Conservation (phyloP, 768 basidiomycete genomes). For the Clitopilus passeckerianus region DNA sequence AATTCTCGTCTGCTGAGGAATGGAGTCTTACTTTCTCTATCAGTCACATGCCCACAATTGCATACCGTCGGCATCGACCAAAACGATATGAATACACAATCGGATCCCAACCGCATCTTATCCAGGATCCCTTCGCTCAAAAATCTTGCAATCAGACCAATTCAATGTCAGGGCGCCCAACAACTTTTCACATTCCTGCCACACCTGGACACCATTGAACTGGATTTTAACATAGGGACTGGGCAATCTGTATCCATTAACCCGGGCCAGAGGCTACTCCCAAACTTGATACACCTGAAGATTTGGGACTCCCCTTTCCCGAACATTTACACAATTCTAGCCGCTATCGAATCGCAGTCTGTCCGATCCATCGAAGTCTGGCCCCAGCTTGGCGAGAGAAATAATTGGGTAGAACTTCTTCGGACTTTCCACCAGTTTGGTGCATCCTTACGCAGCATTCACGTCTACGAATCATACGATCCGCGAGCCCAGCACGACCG, state of each 20-base stretch:
- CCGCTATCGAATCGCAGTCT: background rate
- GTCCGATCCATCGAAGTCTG: background rate
- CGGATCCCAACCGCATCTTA: background rate
- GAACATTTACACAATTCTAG: background rate
- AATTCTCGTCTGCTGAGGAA: background rate
- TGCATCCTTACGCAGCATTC: background rate
- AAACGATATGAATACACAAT: background rate
- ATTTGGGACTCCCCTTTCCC: background rate
- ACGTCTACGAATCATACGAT: background rate
- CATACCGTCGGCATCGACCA: background rate
- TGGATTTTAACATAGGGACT: background rate
- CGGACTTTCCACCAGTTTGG: background rate
- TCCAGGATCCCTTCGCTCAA: background rate
- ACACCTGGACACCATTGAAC: background rate
- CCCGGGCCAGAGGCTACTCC: background rate
- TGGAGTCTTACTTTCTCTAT: background rate
- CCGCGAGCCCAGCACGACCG: background rate
- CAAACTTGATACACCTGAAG: background rate
- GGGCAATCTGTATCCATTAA: background rate
- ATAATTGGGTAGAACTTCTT: background rate
- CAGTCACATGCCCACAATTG: background rate
- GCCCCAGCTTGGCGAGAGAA: background rate
- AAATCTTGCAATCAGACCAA: background rate
- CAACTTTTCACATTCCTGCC: background rate
- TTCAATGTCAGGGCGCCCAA: background rate